A percentile compares a stretch with the other conserved stretches of the same genome.
Evolutionary conservation across 441 rosid species (phyloP).

Genomic region (Mallotus repandus): DNA sequence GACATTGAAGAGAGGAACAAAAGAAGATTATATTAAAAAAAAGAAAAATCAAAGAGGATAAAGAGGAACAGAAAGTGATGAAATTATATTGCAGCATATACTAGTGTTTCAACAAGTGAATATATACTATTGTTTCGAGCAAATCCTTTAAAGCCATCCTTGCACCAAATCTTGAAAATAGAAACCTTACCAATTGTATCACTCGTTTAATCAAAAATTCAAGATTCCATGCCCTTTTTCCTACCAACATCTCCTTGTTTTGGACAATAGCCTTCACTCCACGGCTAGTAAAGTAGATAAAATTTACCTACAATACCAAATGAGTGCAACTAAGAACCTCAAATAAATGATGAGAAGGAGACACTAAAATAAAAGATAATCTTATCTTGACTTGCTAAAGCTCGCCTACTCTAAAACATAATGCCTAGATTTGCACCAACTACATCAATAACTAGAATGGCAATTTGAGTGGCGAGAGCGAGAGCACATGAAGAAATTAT

Average conservation of each 20-base stretch:
- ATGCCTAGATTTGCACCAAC: constrained; percentile 94
- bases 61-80: background rate
- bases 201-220: background rate
- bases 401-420: constrained; percentile 86
- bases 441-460: constrained; percentile 94
- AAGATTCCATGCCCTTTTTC: background rate
- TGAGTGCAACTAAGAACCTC: background rate
- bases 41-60: background rate
- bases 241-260: too few species aligned
- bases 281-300: too few species aligned
- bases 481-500: constrained; percentile 95
- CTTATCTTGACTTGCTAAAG: constrained; percentile 44
- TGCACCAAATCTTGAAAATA: background rate
- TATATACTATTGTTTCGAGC: background rate
- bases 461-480: constrained; percentile 88
- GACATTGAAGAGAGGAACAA: background rate
- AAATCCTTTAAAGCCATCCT: background rate
- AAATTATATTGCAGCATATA: background rate
- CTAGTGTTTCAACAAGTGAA: background rate
- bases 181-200: too few species aligned
- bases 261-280: too few species aligned
- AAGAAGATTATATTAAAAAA: background rate
- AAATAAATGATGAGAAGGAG: too few species aligned
- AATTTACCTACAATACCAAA: constrained; percentile 54
- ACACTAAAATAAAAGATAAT: too few species aligned